These are phyloP conservation scores for Pleurozium schreberi DNA, from an alignment of 225 moss, liverwort and hornwort genomes.

Conservation along the genomic window DNA sequence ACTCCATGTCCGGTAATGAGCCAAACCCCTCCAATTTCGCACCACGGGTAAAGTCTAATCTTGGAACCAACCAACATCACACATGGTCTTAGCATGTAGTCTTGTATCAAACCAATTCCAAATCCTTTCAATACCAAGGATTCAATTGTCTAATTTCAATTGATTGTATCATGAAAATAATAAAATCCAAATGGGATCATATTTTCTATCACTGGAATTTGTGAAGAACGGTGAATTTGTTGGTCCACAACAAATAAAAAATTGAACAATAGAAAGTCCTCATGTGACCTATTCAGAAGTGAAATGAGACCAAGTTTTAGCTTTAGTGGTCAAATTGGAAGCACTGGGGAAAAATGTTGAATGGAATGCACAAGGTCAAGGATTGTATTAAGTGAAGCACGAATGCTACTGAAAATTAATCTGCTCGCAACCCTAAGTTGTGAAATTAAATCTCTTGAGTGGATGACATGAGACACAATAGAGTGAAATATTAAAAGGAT, in stretches of 20 bases:
- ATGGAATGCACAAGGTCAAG: background rate
- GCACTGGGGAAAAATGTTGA: background rate
- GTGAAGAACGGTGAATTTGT: background rate
- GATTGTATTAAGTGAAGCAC: background rate
- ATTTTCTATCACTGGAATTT: no score
- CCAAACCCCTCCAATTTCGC: conserved; percentile 13
- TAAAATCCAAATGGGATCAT: background rate
- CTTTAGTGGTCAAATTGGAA: background rate
- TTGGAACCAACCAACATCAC: background rate
- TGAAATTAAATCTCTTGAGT: no score
- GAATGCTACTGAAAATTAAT: background rate
- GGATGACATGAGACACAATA: background rate
- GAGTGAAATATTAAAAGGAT: background rate
- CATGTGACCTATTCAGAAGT: background rate
- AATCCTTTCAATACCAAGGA: background rate
- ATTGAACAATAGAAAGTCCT: background rate
- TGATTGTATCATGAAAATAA: background rate
- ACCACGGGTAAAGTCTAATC: background rate
- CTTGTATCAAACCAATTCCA: background rate
- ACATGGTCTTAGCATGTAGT: background rate
- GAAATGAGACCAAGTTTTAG: background rate
- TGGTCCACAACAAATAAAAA: background rate
- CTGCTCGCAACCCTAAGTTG: background rate
- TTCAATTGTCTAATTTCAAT: background rate
- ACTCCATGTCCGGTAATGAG: conserved; percentile 26